Evolutionary conservation across 164 flowering plant species (phyloP).

Genomic region (Vitis rupestris): DNA sequence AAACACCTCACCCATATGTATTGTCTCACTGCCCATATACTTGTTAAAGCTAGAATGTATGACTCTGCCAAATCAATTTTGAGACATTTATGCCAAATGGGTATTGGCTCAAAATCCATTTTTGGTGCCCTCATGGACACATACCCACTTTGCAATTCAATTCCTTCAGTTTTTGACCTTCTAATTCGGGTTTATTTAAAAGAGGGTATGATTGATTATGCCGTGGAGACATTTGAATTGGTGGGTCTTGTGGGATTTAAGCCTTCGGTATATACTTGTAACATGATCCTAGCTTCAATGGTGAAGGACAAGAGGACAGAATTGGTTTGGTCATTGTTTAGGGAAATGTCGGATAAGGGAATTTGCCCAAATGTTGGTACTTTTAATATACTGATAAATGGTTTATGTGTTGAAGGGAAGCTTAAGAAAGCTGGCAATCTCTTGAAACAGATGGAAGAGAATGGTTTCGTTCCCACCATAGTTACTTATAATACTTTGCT

Average conservation of each 20-base stretch:
- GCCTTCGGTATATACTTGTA: conserved; percentile 70
- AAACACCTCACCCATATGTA: conserved; percentile 44
- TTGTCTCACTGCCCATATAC: conserved; percentile 63
- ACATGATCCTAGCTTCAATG: conserved; percentile 53
- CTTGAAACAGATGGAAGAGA: conserved; percentile 67
- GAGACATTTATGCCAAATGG: conserved; percentile 36
- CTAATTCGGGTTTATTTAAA: conserved; percentile 61
- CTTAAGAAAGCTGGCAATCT: conserved; percentile 63
- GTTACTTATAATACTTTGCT: conserved; percentile 80
- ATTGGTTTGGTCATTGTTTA: conserved; percentile 59
- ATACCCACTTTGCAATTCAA: conserved; percentile 69
- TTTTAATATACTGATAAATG: conserved; percentile 61
- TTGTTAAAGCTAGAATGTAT: conserved; percentile 70
- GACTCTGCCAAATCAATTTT: conserved; percentile 55
- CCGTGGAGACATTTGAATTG: conserved; percentile 47
- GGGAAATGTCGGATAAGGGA: conserved; percentile 53
- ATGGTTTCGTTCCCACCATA: conserved; percentile 57
- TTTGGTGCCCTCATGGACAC: conserved; percentile 70
- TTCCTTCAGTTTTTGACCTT: conserved; percentile 79
- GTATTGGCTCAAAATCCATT: conserved; percentile 35
- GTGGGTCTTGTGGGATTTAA: conserved; percentile 59
- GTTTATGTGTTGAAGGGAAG: conserved; percentile 64
- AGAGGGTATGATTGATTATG: conserved; percentile 47
- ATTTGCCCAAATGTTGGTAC: conserved; percentile 70
- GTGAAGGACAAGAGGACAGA: conserved; percentile 29